A percentile compares a stretch with the other conserved stretches of the same genome.
These are phyloP conservation scores for Auricularia sp. DNA, from an alignment of 768 basidiomycete genomes.

Conservation along the genomic window DNA sequence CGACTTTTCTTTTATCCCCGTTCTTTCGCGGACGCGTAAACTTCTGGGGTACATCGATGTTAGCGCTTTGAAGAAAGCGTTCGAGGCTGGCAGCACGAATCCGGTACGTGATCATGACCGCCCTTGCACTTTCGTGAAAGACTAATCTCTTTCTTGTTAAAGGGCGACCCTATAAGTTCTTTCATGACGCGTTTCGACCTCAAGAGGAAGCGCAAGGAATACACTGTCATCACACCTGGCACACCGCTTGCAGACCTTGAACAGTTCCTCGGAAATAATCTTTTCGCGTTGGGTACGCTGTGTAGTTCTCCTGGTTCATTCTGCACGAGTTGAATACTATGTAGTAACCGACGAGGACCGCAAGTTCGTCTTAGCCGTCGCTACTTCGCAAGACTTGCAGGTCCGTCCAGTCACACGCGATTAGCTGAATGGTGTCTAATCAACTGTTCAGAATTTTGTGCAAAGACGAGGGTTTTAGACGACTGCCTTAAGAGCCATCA, in stretches of 20 bases:
- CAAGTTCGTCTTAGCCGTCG: conserved; percentile 76
- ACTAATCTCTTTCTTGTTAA: no score
- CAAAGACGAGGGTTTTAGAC: conserved; percentile 35
- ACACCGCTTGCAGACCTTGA: conserved; percentile 77
- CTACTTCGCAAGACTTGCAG: conserved; percentile 67
- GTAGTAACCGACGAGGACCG: conserved; percentile 73
- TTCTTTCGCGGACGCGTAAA: conserved; percentile 58
- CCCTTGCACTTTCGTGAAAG: no score
- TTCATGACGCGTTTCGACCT: conserved; percentile 73
- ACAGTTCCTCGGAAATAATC: conserved; percentile 56
- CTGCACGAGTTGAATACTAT: neutral
- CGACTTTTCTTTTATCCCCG: conserved; percentile 88
- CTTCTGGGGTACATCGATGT: conserved; percentile 84
- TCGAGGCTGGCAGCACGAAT: conserved; percentile 62
- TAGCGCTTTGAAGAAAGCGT: conserved; percentile 58
- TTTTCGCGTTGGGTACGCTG: conserved; percentile 62
- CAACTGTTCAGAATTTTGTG: conserved; percentile 32
- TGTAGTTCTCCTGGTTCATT: neutral
- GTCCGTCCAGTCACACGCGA: conserved; percentile 6
- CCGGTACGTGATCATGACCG: conserved; percentile 38
- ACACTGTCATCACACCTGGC: conserved; percentile 70
- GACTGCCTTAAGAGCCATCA: neutral
- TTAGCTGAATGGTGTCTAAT: neutral
- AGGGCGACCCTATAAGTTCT: conserved; percentile 62
- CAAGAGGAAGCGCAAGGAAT: conserved; percentile 43